Evolutionary conservation across 2,329 filamentous ascomycete species (phyloP), one percentile per base, ranked within the genome.

Genomic region (Aspergillus puulaauensis): DNA sequence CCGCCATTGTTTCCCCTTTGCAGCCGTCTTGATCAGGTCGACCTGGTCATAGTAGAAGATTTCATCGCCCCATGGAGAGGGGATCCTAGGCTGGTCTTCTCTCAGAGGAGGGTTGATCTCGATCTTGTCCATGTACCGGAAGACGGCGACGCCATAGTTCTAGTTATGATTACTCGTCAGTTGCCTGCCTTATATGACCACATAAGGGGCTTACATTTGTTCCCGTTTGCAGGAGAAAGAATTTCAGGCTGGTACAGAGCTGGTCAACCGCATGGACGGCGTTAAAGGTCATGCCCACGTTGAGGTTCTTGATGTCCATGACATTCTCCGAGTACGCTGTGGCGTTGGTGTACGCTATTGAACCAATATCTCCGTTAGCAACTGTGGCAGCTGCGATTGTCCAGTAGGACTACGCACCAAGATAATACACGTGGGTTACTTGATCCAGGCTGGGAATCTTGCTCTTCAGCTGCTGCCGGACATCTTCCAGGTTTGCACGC

Each of bases 31-130:
- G n/a, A 80, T 65, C 52, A 76, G 64, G 59, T 80, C 78, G 19
- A 73, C 71, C 66, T 80, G 77, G 23, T 64, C 69, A 61, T 80
- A 80, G 66, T 80, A 80, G 67, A 80, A 80, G 58, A 80, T 75
- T 56, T 78, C 70, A 11, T 74, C 73, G 1, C 74, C 74, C 50
- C 73, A 73, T 0, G 76, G 76, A 54, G 75, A 72, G 2, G 76
- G 73, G 35, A 80, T 73, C 14, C 75, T 72, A 0, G 74, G 74
- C 27, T 72, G 60, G 11, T 69, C 67, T 66, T 80, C 77, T 27
- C 68, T 68, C 41, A 79, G 63, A 0, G 78, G 77, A 14, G 71
- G 62, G 64, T 64, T 57, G 68, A 66, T 63, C 31, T 65, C 54
- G 21, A 64, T 57, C n/a, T 68, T 55, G 33, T 70, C 58, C 50